Evolutionary conservation across 2,329 filamentous ascomycete species (phyloP), one percentile per base, ranked within the genome.

Genomic region (Trichoderma atrobrunneum): DNA sequence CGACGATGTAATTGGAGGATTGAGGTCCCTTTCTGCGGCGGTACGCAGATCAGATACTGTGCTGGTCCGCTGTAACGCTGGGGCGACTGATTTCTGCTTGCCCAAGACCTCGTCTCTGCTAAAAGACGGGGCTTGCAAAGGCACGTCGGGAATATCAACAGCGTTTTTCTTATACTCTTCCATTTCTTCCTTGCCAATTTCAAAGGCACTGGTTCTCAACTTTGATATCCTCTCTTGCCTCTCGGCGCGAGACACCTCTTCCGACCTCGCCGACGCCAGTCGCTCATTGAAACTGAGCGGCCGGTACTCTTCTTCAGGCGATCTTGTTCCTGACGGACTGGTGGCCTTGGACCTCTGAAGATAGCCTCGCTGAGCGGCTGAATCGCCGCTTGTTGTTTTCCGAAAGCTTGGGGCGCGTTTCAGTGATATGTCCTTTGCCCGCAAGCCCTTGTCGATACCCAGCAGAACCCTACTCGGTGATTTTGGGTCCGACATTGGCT

Each of bases 391-490:
- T 28, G 72, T 74, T 24, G 56, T 28, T 30, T 78, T 74, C 65
- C 82, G 84, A 34, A 85, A 78, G 72, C 83, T 87, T 3, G 90
- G 86, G 3, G 93, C 90, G 75, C 93, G 87, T 80, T 93, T 96
- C 32, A 98, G 83, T 3, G 95, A 98, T 36, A 98, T 87, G 77
- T 98, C 94, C 72, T 89, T 89, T 2, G 91, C 94, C 76, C 87
- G 92, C 43, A 95, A 84, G 1, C 94, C 94, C 79, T 97, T 97
- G 81, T 97, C 95, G 74, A 98, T 97, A 6, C 96, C 95, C 18
- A 98, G 81, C 21, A 94, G 82, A 16, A 96, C 88, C 73, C 95
- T 87, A 68, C 92, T 92, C 1, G 96, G 95, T 1, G 95, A 98
- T 30, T 87, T 89, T 43, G 90, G 90, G 16, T 88, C 84, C 2